Evolutionary conservation across 2,329 filamentous ascomycete species (phyloP), one percentile per base, ranked within the genome.

Genomic region (Trichoderma sp.): DNA sequence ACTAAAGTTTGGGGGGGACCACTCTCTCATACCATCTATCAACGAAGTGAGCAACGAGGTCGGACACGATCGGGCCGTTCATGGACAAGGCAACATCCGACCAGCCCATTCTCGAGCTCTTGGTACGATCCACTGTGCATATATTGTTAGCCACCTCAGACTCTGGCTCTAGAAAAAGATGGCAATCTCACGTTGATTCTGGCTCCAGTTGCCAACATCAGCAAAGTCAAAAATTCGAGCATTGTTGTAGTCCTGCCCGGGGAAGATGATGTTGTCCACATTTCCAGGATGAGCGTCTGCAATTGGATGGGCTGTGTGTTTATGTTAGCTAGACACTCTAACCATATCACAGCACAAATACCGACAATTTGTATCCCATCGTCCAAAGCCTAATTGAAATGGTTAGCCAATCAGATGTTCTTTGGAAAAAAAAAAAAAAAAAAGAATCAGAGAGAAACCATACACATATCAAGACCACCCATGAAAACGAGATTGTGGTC

Each of bases 201-300:
- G 87, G 70, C 94, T 86, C 87, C 90, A 96, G 70, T 95, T 86
- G 22, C 86, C 80, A 25, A 94, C 91, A 72, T 92, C 88, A 54
- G 89, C 84, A 77, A 95, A 94, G 77, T 95, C 94, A 76, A 91
- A 91, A 37, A 96, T 88, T 61, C 89, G 85, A 27, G 93, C 92
- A 72, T 97, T 97, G 80, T 97, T 97, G 82, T 92, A 97, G 74
- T 97, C 94, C 76, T 97, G 94, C 1, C 94, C 93, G 0, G 93
- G 92, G 78, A 94, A 97, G 12, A 97, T 78, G 52, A 92, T 92
- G 29, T 86, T 82, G 68, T 92, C 87, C 27, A 96, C 76, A 76
- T 97, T 87, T 3, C 87, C 87, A 0, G 93, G 92, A 75, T 97
- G 93, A 15, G 89, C 89, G 78, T 96, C 93, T 4, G 93, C 87